Evolutionary conservation across 192 early-diverging fungal genomes (phyloP), one percentile per base, ranked within the genome.

Genomic region (Dissophora ornata): DNA sequence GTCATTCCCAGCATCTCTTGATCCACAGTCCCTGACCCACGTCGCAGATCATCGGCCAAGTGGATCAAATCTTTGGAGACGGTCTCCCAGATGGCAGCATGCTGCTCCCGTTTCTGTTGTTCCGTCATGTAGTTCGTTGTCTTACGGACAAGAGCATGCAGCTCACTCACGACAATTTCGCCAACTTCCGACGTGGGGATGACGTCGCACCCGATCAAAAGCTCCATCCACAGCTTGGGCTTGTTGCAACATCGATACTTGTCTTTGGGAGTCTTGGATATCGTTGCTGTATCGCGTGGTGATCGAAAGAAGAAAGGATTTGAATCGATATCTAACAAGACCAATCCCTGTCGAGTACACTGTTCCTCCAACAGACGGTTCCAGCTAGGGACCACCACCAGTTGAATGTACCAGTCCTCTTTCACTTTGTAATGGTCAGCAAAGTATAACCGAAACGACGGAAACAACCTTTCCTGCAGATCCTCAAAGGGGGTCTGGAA

Each of bases 311-410:
- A 38, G 36, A 38, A 38, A 6, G 36, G 36, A 13, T 6, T 38
- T 38, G 36, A 38, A 38, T 38, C 36, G 36, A 13, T 13, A 38
- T 38, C 13, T 6, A 38, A 13, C 36, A 38, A 13, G 7, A 38
- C 36, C 13, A 38, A 26, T 36, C 56, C 56, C 15, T 58, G 56
- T 3, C 0, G 13, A 2, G 19, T 4, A n/a, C 56, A 58, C 13
- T 58, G 56, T 1, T 24, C 34, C 15, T 58, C 56, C 13, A 58
- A n/a, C 7, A 8, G 22, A 2, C 22, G 1, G 19, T 58, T 58
- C 38, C 56, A 58, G n/a, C 40, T 58, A 11, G 56, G 56, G 25
- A 58, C 56, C 13, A 42, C 56, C 1, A 58, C 40, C 40, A 58
- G 16, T 13, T 38, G 56, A 18, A 58, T 38, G 38, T 58, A 42